Evolutionary conservation across 2,329 filamentous ascomycete genomes (phyloP), one percentile per base, ranked within the genome.

Genomic region (Pseudocercospora eumusae): DNA sequence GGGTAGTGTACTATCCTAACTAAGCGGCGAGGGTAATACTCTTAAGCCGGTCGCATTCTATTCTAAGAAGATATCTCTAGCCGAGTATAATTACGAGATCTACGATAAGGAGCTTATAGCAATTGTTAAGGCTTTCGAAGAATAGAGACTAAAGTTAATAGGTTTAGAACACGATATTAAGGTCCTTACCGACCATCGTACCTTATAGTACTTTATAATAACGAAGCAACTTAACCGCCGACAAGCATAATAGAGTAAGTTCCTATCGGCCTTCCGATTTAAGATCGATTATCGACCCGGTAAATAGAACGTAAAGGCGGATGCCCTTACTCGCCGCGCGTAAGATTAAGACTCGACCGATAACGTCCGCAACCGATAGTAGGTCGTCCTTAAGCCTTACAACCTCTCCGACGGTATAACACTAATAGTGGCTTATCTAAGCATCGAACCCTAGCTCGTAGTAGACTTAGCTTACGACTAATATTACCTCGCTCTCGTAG

Each of bases 51-150:
- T 73, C 0, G 67, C 66, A 3, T 74, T 64, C 63, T 67, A 60
- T 20, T 72, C 64, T 7, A 63, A 60, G 40, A 74, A 73, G 45
- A 57, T 71, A 2, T 57, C 15, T 4, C 56, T 47, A 5, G 62
- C 63, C 0, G 59, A 76, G 58, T 66, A 45, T 9, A 77, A 76
- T 59, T 76, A 76, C 56, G 31, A 73, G 25, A 75, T 75, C 9
- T 66, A 76, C 53, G 64, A 77, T 56, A 74, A 76, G 56, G 74
- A 76, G 66, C 63, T 78, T 1, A 52, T 77, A 6, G 72, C 73
- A 5, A 73, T 78, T 36, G 58, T 77, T 1, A n/a, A 58, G n/a
- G 52, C 59, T 18, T 67, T 76, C 15, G 49, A 73, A 54, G 44
- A 72, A 53, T 75, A 63, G 69, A 5, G 63, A 15, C 56, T 63